Evolutionary conservation across 2,329 filamentous ascomycete genomes (phyloP).

Genomic region (Penicillium hordei): DNA sequence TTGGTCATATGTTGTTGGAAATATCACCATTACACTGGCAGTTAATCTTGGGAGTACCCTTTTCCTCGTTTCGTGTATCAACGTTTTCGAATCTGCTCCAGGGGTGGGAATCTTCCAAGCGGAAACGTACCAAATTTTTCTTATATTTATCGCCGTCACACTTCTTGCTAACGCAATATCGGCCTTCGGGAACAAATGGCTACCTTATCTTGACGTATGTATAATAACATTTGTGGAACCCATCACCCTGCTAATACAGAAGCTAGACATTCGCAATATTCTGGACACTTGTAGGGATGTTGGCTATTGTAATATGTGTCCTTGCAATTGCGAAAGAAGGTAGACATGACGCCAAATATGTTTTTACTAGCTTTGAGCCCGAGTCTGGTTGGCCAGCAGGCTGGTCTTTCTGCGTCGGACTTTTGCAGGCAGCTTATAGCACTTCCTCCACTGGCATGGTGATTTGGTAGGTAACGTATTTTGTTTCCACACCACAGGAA

Average conservation of each 20-base stretch:
- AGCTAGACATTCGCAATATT: too few relatives aligned
- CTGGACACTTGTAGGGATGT: too few relatives aligned
- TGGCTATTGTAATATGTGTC: too few relatives aligned
- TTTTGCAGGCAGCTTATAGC: slow-evolving; percentile 65
- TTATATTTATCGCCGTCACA: slow-evolving; percentile 69
- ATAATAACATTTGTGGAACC: too few relatives aligned
- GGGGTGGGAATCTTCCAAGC: slow-evolving; percentile 50
- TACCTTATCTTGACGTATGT: too few relatives aligned
- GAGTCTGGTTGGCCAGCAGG: slow-evolving; percentile 67
- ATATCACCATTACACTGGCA: slow-evolving; percentile 72
- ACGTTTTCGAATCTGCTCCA: slow-evolving; percentile 51
- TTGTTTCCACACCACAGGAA: neutral
- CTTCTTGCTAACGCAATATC: slow-evolving; percentile 53
- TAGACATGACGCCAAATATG: slow-evolving; percentile 43
- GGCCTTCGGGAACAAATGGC: slow-evolving; percentile 30
- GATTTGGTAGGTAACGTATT: slow-evolving; percentile 60
- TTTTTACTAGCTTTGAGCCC: slow-evolving; percentile 56
- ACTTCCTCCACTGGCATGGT: slow-evolving; percentile 75
- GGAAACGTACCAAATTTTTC: slow-evolving; percentile 58
- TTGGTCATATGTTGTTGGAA: slow-evolving; percentile 72
- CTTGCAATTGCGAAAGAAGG: too few relatives aligned
- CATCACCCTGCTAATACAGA: too few relatives aligned
- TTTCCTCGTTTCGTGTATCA: slow-evolving; percentile 55
- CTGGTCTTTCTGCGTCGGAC: slow-evolving; percentile 69
- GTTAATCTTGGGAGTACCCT: slow-evolving; percentile 67